These are phyloP conservation scores for Ocimum tenuiflorum DNA, from an alignment of 257 asterid genomes.

Conservation along the genomic window DNA sequence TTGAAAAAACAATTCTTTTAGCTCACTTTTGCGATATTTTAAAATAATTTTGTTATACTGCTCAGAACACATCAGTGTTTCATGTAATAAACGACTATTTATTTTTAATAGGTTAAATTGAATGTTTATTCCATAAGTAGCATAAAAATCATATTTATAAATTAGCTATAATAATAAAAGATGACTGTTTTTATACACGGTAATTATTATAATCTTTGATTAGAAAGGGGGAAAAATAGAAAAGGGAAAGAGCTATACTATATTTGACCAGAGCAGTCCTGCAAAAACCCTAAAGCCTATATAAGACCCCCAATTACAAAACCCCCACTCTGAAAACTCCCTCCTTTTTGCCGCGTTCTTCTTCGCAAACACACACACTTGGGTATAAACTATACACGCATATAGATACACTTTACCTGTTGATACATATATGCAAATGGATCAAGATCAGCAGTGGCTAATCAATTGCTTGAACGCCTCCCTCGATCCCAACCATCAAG, in stretches of 20 bases:
- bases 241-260: background rate
- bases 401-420: background rate
- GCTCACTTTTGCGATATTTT: too few species aligned
- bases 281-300: constrained; percentile 42
- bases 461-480: constrained; percentile 83
- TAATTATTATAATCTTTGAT: too few species aligned
- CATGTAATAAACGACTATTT: too few species aligned
- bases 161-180: too few species aligned
- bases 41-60: too few species aligned
- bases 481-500: constrained; percentile 70
- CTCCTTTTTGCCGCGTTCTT: constrained; percentile 38
- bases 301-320: constrained; percentile 39
- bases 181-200: too few species aligned
- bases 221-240: background rate
- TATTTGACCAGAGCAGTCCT: constrained; percentile 10
- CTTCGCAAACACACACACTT: constrained; percentile 9
- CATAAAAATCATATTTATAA: too few species aligned
- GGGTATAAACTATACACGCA: background rate
- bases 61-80: too few species aligned
- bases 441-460: constrained; percentile 76
- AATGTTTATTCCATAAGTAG: too few species aligned
- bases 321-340: constrained; percentile 26
- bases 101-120: too few species aligned
- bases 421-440: constrained; percentile 28
- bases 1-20: too few species aligned